phyloP scores from a whole-genome alignment of 2,329 filamentous ascomycete genomes.

The Fusarium sambucinum region DNA sequence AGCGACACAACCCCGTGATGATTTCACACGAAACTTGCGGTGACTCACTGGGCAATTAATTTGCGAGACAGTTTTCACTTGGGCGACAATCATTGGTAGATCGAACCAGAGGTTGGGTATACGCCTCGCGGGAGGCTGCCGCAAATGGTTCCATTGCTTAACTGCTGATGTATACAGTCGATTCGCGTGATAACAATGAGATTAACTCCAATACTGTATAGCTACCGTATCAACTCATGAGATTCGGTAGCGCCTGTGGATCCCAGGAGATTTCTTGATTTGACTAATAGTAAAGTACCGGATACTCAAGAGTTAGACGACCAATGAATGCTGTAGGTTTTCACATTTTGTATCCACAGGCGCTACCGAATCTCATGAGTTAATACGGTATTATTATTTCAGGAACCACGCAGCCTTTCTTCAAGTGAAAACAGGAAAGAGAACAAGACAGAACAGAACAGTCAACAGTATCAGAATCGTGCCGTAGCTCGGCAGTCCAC shows the following conservation, averaged over 20 bases:
- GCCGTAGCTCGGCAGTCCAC: constrained; percentile 7
- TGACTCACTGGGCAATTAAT: constrained; percentile 3
- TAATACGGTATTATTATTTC: constrained; percentile 25
- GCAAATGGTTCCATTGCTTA: constrained; percentile 20
- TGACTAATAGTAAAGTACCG: too few relatives aligned
- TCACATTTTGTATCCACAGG: too few relatives aligned
- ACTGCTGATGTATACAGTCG: constrained; percentile 10
- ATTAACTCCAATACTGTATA: constrained; percentile 19
- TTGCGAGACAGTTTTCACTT: constrained; percentile 16
- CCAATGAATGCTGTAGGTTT: too few relatives aligned
- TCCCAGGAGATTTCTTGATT: too few relatives aligned
- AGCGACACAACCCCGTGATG: background rate
- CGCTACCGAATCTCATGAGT: too few relatives aligned
- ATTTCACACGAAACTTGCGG: constrained; percentile 9
- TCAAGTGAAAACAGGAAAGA: background rate
- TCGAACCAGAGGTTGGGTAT: constrained; percentile 3
- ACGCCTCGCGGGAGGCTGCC: constrained; percentile 26
- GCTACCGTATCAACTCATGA: too few relatives aligned
- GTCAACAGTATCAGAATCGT: constrained; percentile 20
- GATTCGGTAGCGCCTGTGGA: too few relatives aligned
- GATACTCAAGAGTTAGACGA: too few relatives aligned
- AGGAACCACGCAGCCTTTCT: constrained; percentile 19
- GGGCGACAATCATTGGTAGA: constrained; percentile 1
- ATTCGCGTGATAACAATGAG: constrained; percentile 18
- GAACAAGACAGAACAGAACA: background rate